Percentiles rank a stretch among this genome's conserved stretches.
These are phyloP conservation scores for Corchorus olitorius DNA, from an alignment of 345 rosid species.

Conservation along the genomic window DNA sequence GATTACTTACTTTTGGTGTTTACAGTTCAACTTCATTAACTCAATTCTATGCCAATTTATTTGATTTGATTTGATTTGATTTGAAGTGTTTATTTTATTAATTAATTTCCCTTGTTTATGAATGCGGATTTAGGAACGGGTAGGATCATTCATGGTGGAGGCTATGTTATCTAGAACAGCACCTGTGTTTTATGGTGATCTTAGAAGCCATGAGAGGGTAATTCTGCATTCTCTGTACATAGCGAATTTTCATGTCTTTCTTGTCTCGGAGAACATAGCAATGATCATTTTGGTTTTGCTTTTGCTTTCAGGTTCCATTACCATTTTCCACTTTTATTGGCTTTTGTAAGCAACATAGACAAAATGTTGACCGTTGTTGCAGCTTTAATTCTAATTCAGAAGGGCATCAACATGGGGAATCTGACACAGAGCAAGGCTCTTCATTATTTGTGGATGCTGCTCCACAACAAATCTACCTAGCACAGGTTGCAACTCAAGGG, in stretches of 20 bases:
- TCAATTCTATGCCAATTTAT: background rate
- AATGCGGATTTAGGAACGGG: conserved; percentile 49
- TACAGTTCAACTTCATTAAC: background rate
- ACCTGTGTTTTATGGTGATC: conserved; percentile 74
- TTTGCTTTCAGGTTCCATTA: conserved; percentile 59
- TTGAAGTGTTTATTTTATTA: background rate
- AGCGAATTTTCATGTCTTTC: conserved; percentile 13
- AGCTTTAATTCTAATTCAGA: conserved; percentile 26
- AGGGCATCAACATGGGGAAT: conserved; percentile 21
- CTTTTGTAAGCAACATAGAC: conserved; percentile 61
- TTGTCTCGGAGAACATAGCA: background rate
- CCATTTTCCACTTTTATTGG: conserved; percentile 70
- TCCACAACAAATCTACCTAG: conserved; percentile 69
- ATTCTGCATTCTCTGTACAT: conserved; percentile 12
- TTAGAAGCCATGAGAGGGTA: conserved; percentile 93
- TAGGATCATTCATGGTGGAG: conserved; percentile 67
- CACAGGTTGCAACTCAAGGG: conserved; percentile 57
- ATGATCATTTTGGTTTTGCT: background rate
- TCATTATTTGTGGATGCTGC: conserved; percentile 33
- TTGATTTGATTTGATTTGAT: conserved; percentile 17
- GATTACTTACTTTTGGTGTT: background rate
- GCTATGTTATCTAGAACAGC: conserved; percentile 78
- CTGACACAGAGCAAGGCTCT: conserved; percentile 29
- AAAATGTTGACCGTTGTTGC: conserved; percentile 29
- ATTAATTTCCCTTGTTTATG: conserved; percentile 4